These are phyloP conservation scores for Candida pini DNA, from an alignment of 805 yeast species.

Conservation along the genomic window DNA sequence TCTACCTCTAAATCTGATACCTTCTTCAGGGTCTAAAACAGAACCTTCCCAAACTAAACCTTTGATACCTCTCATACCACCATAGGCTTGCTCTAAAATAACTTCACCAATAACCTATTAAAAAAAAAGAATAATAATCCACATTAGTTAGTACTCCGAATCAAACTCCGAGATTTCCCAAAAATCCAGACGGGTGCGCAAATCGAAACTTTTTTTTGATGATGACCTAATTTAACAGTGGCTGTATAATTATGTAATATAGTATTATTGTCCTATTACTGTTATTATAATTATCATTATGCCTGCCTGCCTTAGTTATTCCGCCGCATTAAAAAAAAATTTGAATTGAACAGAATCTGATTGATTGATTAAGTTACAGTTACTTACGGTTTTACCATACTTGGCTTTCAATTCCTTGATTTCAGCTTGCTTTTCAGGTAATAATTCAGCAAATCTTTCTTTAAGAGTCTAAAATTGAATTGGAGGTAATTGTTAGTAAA, in stretches of 20 bases:
- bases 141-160: background rate
- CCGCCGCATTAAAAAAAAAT: too few species aligned
- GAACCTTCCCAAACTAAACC: slow-evolving; percentile 89
- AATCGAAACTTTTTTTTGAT: too few species aligned
- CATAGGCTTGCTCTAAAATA: slow-evolving; percentile 73
- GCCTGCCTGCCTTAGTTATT: too few species aligned
- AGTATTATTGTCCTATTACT: too few species aligned
- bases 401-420: slow-evolving; percentile 86
- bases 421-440: slow-evolving; percentile 90
- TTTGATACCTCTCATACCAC: slow-evolving; percentile 88
- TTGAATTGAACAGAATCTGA: too few species aligned
- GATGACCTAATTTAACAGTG: too few species aligned
- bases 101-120: slow-evolving; percentile 60
- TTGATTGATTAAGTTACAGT: too few species aligned
- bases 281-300: too few species aligned
- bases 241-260: too few species aligned
- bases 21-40: slow-evolving; percentile 77
- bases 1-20: slow-evolving; percentile 80
- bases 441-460: slow-evolving; percentile 87
- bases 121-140: background rate
- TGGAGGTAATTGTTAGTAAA: background rate
- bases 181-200: too few species aligned
- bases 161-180: background rate
- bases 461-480: slow-evolving; percentile 57
- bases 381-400: slow-evolving; percentile 73